phyloP scores from a whole-genome alignment of 805 yeast species.

The Metschnikowia shivogae region DNA sequence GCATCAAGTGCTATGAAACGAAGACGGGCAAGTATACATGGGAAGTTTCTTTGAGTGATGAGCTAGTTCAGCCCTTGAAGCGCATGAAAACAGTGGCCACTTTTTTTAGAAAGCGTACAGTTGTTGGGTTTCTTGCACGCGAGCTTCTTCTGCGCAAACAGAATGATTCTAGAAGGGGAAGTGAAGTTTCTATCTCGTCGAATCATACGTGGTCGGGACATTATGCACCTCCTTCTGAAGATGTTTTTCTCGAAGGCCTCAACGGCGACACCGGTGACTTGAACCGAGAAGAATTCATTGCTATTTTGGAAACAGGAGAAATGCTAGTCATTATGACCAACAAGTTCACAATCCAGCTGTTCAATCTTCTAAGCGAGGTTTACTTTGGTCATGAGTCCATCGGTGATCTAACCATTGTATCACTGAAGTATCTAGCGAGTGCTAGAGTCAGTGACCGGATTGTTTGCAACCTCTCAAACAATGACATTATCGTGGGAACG shows the following conservation, averaged over 20 bases:
- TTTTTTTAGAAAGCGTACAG: conserved; percentile 56
- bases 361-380: conserved; percentile 22
- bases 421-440: conserved; percentile 56
- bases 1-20: conserved; percentile 60
- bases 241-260: not conserved
- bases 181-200: conserved; percentile 26
- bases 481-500: conserved; percentile 56
- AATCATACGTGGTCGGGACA: conserved; percentile 27
- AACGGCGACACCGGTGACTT: conserved; percentile 12
- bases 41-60: conserved; percentile 43
- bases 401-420: conserved; percentile 31
- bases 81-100: conserved; percentile 46
- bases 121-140: conserved; percentile 41
- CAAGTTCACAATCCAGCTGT: conserved; percentile 39
- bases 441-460: conserved; percentile 74
- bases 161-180: conserved; percentile 29
- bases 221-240: conserved; percentile 26
- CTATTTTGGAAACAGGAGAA: conserved; percentile 50
- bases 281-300: conserved; percentile 44
- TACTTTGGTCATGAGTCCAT: conserved; percentile 14
- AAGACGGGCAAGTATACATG: conserved; percentile 52
- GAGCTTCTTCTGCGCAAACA: conserved; percentile 25
- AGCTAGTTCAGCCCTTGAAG: conserved; percentile 21
- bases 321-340: conserved; percentile 47
- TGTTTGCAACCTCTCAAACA: conserved; percentile 48